phyloP scores from a whole-genome alignment of 495 filamentous ascomycete species.

The Collariella sp. region DNA sequence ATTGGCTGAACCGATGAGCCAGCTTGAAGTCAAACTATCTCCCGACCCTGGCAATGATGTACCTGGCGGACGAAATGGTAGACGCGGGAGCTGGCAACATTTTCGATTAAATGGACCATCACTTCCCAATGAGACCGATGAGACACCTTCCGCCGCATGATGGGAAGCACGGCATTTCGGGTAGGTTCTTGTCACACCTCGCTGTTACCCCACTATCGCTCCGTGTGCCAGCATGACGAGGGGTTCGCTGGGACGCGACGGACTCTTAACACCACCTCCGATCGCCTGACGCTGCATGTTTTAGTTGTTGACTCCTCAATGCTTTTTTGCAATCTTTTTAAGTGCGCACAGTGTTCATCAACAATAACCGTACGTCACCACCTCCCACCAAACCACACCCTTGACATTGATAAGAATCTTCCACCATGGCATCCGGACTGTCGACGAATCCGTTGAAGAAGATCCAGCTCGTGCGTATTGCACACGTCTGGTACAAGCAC shows the following conservation, averaged over 20 bases:
- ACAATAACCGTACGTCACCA: too few relatives aligned
- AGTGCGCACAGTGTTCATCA: too few relatives aligned
- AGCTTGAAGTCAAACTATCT: too few relatives aligned
- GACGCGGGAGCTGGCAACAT: too few relatives aligned
- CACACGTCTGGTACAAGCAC: slow-evolving; percentile 52
- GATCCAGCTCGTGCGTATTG: slow-evolving; percentile 46
- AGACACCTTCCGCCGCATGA: slow-evolving; percentile 9
- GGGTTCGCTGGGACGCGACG: not conserved
- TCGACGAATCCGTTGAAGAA: slow-evolving; percentile 27
- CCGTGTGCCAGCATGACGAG: slow-evolving; percentile 1
- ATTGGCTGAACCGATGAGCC: too few relatives aligned
- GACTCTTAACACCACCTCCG: slow-evolving; percentile 15
- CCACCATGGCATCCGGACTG: slow-evolving; percentile 23
- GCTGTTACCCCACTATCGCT: slow-evolving; percentile 13
- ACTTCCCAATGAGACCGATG: too few relatives aligned
- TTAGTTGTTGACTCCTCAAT: not conserved
- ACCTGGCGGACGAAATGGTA: too few relatives aligned
- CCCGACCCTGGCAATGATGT: too few relatives aligned
- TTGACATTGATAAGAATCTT: not conserved
- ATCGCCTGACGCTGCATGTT: not conserved
- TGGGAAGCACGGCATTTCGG: not conserved
- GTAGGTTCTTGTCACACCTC: not conserved
- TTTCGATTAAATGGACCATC: too few relatives aligned
- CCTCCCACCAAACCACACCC: too few relatives aligned
- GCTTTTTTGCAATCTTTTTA: too few relatives aligned